phyloP scores from a whole-genome alignment of 1,284 basidiomycete species.

The Taiwanofungus camphoratus region DNA sequence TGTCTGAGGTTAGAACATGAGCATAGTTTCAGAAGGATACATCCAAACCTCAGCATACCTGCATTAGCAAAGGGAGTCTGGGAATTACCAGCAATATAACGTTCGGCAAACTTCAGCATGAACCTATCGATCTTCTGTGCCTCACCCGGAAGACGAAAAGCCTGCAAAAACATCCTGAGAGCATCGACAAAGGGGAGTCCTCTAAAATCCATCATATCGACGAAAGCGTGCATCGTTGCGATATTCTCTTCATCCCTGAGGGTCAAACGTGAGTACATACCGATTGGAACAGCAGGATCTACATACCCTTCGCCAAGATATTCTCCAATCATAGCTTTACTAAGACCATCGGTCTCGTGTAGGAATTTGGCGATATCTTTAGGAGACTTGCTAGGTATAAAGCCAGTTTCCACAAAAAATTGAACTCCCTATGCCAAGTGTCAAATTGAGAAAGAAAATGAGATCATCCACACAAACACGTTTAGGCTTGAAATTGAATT shows the following conservation, averaged over 20 bases:
- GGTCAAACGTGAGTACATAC: conserved; percentile 1
- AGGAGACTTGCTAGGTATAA: conserved; percentile 76
- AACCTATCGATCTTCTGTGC: conserved; percentile 98
- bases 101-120: conserved; percentile 96
- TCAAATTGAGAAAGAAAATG: conserved; percentile 2
- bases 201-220: conserved; percentile 85
- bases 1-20: conserved; percentile 46
- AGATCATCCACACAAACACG: conserved; percentile 46
- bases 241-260: conserved; percentile 80
- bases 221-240: conserved; percentile 93
- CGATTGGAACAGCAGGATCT: neutral
- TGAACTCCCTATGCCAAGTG: conserved; percentile 64
- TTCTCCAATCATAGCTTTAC: conserved; percentile 96
- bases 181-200: conserved; percentile 83
- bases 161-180: conserved; percentile 81
- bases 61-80: conserved; percentile 81
- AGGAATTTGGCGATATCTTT: conserved; percentile 86
- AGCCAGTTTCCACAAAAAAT: conserved; percentile 86
- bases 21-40: neutral
- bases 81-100: conserved; percentile 85
- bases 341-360: conserved; percentile 87
- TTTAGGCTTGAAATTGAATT: conserved; percentile 99
- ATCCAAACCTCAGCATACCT: conserved; percentile 37
- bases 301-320: conserved; percentile 93
- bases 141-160: conserved; percentile 94